Evolutionary conservation across 768 basidiomycete genomes (phyloP), one percentile per base, ranked within the genome.

Genomic region (Podaxis sp.): DNA sequence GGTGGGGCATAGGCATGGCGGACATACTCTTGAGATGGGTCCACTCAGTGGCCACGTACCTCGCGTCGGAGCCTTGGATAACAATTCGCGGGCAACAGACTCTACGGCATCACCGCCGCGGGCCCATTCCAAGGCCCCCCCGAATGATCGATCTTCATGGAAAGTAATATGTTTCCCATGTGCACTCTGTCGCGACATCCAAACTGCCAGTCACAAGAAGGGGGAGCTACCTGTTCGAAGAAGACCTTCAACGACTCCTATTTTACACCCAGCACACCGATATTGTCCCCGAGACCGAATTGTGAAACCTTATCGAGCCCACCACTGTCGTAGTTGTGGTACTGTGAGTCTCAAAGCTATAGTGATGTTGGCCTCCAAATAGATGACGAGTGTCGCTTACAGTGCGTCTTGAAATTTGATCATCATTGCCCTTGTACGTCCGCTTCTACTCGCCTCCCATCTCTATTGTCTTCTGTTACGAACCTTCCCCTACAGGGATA

Each of bases 341-440:
- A 92, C 86, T 11, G 91, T 92, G 65, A 69, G 88, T 78, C 38
- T 37, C 52, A 13, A 24, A 58, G 7, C 37, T 37, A 36, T 64
- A n/a, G 48, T 37, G 17, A 13, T 58, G 2, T 30, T 20, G 37
- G n/a, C 22, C 24, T 17, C 26, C 26, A 59, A 24, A 22, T 22
- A 20, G 15, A 37, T 51, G 52, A 26, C 56, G 62, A 60, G 20
- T 24, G 1, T 13, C 51, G 17, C 49, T n/a, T 51, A 15, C 65
- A 93, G 89, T 95, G 93, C 69, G 80, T 95, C 5, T 72, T 95
- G 52, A 89, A 86, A 71, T 95, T 88, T 66, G 93, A 95, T 70
- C 93, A 95, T 74, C 93, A 95, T 70, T 95, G 93, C 75, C 93
- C 93, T 55, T 95, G 91, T 91, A 72, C 66, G 87, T 77, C 3